A percentile compares a stretch with the other conserved stretches of the same genome.
These are phyloP conservation scores for Peribolospora baueri DNA, from an alignment of 768 basidiomycete species.

Conservation along the genomic window DNA sequence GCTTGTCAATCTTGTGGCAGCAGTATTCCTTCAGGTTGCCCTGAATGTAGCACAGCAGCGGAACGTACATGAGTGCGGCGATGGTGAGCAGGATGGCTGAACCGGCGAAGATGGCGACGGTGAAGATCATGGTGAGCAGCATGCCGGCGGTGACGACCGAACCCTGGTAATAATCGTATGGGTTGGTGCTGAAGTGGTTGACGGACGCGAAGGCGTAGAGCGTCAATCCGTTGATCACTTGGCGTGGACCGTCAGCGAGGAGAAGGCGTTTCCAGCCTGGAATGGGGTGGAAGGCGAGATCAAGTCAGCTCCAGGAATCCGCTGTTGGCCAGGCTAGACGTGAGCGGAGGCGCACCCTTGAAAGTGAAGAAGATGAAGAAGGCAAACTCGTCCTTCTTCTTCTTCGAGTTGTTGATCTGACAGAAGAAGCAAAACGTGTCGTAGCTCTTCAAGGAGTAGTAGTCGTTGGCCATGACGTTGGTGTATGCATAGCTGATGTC, in stretches of 20 bases:
- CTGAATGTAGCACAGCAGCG: slow-evolving; percentile 82
- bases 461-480: slow-evolving; percentile 87
- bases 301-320: background rate
- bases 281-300: background rate
- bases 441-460: slow-evolving; percentile 45
- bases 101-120: slow-evolving; percentile 62
- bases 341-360: slow-evolving; percentile 50
- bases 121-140: slow-evolving; percentile 72
- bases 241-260: slow-evolving; percentile 85
- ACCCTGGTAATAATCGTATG: slow-evolving; percentile 27
- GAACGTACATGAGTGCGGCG: slow-evolving; percentile 72
- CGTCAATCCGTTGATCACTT: slow-evolving; percentile 92
- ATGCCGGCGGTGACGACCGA: slow-evolving; percentile 50
- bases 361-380: slow-evolving; percentile 99
- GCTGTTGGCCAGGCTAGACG: background rate
- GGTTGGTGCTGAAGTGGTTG: slow-evolving; percentile 49
- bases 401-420: slow-evolving; percentile 84
- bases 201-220: slow-evolving; percentile 68
- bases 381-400: slow-evolving; percentile 88
- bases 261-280: slow-evolving; percentile 67
- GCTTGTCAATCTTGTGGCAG: slow-evolving; percentile 97
- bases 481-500: slow-evolving; percentile 98
- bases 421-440: slow-evolving; percentile 97
- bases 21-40: slow-evolving; percentile 98
- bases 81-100: slow-evolving; percentile 55